These are phyloP conservation scores for Solanum etuberosum DNA, from an alignment of 257 asterid species.

Conservation along the genomic window DNA sequence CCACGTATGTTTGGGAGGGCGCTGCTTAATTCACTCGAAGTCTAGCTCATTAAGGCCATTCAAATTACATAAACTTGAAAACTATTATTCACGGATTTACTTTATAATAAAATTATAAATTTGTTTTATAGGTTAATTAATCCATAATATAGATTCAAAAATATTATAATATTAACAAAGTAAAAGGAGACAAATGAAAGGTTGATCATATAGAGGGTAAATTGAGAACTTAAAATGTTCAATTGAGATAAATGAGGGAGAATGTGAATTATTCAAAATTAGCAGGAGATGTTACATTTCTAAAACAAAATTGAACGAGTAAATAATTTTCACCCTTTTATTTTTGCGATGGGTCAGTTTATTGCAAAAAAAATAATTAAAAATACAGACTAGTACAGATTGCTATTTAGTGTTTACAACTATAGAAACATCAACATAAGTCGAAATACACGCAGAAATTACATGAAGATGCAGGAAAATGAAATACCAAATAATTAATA, in stretches of 20 bases:
- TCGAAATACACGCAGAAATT: neutral
- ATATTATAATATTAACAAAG: neutral
- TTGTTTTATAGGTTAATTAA: neutral
- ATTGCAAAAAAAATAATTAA: neutral
- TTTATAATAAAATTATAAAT: neutral
- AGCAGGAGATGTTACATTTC: neutral
- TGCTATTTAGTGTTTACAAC: neutral
- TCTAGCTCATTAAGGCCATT: neutral
- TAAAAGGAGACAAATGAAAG: neutral
- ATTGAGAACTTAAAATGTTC: neutral
- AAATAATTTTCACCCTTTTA: neutral
- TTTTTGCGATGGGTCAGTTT: neutral
- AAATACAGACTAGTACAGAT: neutral
- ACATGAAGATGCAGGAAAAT: neutral
- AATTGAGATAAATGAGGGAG: neutral
- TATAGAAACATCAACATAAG: neutral
- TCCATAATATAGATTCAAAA: neutral
- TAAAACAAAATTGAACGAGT: neutral
- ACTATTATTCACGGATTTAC: neutral
- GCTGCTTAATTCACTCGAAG: neutral
- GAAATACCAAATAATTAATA: neutral
- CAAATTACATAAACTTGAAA: neutral
- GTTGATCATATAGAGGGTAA: neutral
- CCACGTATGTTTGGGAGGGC: neutral
- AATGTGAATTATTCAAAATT: neutral